These are phyloP conservation scores for Orychophragmus violaceus DNA, from an alignment of 345 rosid genomes.

Conservation along the genomic window DNA sequence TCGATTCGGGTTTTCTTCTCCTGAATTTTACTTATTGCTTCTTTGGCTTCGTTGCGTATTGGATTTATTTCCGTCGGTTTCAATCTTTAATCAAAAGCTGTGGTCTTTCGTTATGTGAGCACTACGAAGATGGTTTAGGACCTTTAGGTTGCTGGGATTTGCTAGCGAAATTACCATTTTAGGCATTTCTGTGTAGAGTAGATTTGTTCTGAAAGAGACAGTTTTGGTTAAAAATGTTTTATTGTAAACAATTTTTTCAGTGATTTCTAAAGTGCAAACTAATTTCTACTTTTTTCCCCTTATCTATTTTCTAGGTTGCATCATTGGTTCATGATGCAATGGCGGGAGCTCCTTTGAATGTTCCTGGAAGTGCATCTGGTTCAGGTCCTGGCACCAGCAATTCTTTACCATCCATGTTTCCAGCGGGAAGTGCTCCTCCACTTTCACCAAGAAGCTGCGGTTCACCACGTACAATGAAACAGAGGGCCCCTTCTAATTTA, in stretches of 20 bases:
- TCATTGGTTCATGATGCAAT: constrained; percentile 78
- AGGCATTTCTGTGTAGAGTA: not conserved
- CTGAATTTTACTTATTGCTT: not conserved
- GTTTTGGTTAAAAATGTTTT: not conserved
- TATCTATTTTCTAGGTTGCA: constrained; percentile 41
- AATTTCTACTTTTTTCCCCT: not conserved
- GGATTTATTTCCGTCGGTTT: not conserved
- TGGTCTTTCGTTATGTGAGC: not conserved
- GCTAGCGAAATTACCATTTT: not conserved
- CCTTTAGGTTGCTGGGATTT: not conserved
- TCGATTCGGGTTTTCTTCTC: not conserved
- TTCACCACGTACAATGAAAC: constrained; percentile 82
- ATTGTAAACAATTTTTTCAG: not conserved
- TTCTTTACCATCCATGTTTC: constrained; percentile 90
- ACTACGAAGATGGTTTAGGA: not conserved
- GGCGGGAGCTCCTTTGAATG: constrained; percentile 70
- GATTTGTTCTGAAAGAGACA: not conserved
- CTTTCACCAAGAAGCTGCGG: constrained; percentile 94
- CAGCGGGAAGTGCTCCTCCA: constrained; percentile 93
- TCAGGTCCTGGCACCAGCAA: constrained; percentile 47
- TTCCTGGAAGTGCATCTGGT: constrained; percentile 54
- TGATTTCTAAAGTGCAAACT: not conserved
- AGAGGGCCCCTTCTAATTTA: constrained; percentile 67
- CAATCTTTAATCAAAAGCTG: not conserved
- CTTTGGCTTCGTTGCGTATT: not conserved